Percentiles rank a stretch among this genome's conserved stretches.
Conservation (phyloP, 305 asterid genomes). For the Fraxinus sp. region DNA sequence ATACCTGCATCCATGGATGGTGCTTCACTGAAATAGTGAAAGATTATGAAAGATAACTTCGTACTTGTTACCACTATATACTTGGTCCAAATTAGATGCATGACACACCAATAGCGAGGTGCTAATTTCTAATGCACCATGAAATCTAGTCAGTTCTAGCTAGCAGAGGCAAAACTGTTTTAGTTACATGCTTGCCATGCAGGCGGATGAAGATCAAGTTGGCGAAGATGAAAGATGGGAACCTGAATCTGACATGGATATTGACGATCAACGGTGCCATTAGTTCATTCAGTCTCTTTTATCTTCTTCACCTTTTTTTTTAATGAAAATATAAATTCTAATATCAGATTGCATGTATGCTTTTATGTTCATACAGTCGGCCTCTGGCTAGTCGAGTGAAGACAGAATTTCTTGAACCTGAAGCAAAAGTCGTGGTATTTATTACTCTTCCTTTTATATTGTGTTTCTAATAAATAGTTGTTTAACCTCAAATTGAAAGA, state of each 20-base stretch:
- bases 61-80: background rate
- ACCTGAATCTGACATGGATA: slow-evolving; percentile 50
- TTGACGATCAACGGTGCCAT: slow-evolving; percentile 29
- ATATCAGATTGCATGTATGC: slow-evolving; percentile 17
- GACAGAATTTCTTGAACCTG: slow-evolving; percentile 47
- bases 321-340: background rate
- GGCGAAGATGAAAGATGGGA: slow-evolving; percentile 47
- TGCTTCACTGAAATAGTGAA: background rate
- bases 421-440: slow-evolving; percentile 50
- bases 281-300: background rate
- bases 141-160: background rate
- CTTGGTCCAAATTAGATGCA: background rate
- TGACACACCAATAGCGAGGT: background rate
- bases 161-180: background rate
- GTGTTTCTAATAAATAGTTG: background rate
- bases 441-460: background rate
- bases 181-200: slow-evolving; percentile 18
- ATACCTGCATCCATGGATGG: background rate
- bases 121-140: background rate
- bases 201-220: slow-evolving; percentile 50
- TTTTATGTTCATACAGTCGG: slow-evolving; percentile 30
- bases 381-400: slow-evolving; percentile 56
- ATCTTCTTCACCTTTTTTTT: background rate
- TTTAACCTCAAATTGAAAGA: background rate
- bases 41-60: background rate